A percentile compares a stretch with the other conserved stretches of the same genome.
Conservation (phyloP, 2,329 filamentous ascomycete species). For the Monilinia aucupariae region DNA sequence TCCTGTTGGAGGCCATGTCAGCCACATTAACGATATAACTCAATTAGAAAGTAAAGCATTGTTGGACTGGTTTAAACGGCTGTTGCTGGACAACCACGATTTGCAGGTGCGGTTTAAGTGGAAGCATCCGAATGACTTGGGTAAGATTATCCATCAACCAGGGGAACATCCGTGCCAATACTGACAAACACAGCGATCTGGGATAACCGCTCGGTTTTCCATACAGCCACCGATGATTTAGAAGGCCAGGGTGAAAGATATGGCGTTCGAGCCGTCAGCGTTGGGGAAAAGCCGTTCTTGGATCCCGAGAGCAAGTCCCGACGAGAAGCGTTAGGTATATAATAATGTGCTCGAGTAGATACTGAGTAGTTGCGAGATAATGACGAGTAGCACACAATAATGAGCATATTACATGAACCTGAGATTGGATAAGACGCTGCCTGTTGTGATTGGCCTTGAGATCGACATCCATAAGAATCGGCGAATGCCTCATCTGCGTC, state of each 20-base stretch:
- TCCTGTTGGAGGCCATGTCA: conserved; percentile 46
- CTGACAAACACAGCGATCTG: conserved; percentile 42
- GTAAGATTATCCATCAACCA: not conserved
- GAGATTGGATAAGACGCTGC: not conserved
- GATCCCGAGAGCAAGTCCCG: conserved; percentile 43
- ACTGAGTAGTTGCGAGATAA: not conserved
- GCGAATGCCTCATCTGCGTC: conserved; percentile 3
- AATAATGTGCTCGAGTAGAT: too few species aligned
- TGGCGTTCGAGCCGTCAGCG: conserved; percentile 44
- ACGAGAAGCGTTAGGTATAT: conserved; percentile 36
- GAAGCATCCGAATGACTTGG: conserved; percentile 36
- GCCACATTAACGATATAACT: conserved; percentile 47
- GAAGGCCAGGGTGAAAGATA: conserved; percentile 42
- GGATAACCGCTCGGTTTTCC: conserved; percentile 52
- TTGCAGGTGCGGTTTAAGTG: conserved; percentile 44
- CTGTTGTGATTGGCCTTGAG: not conserved
- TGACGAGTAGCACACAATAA: too few species aligned
- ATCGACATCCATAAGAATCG: not conserved
- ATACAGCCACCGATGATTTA: conserved; percentile 51
- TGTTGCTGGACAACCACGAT: conserved; percentile 51
- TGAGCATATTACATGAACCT: too few species aligned
- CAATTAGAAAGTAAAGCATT: conserved; percentile 45
- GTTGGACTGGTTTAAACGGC: conserved; percentile 46
- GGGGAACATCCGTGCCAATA: not conserved
- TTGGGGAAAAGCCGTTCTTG: conserved; percentile 48